phyloP scores from a whole-genome alignment of 768 basidiomycete genomes.

The Amanita exitialis region DNA sequence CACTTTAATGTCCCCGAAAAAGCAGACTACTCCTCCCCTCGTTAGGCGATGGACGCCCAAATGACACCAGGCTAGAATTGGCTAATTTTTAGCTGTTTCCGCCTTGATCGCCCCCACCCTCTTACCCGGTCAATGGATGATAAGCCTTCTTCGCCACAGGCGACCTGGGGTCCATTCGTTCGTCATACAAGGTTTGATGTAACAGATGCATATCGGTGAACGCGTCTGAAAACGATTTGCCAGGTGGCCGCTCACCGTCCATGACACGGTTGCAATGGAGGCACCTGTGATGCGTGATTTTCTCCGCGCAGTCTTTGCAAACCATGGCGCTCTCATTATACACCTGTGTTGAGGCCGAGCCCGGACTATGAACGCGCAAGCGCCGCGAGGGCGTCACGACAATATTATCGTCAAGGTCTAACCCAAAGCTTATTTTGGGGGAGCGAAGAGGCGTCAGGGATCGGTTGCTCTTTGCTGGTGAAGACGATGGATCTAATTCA shows the following conservation, averaged over 20 bases:
- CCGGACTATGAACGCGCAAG: not conserved
- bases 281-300: not conserved
- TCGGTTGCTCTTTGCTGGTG: not conserved
- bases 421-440: not conserved
- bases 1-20: not conserved
- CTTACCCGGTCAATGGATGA: not conserved
- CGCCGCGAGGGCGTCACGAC: not conserved
- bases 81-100: not conserved
- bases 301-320: not conserved
- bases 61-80: constrained; percentile 6
- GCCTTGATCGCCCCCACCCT: not conserved
- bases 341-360: not conserved
- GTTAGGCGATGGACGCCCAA: constrained; percentile 11
- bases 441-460: constrained; percentile 2
- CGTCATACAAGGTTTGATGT: constrained; percentile 1
- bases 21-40: not conserved
- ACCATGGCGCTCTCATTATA: not conserved
- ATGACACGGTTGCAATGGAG: not conserved
- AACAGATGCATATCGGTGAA: constrained; percentile 3
- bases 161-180: constrained; percentile 9
- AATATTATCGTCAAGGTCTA: not conserved
- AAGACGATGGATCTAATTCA: constrained; percentile 11
- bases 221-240: constrained; percentile 7
- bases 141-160: constrained; percentile 3
- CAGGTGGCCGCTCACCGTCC: constrained; percentile 3